Conservation (phyloP, 2,329 filamentous ascomycete genomes). For the Cadophora sp. region DNA sequence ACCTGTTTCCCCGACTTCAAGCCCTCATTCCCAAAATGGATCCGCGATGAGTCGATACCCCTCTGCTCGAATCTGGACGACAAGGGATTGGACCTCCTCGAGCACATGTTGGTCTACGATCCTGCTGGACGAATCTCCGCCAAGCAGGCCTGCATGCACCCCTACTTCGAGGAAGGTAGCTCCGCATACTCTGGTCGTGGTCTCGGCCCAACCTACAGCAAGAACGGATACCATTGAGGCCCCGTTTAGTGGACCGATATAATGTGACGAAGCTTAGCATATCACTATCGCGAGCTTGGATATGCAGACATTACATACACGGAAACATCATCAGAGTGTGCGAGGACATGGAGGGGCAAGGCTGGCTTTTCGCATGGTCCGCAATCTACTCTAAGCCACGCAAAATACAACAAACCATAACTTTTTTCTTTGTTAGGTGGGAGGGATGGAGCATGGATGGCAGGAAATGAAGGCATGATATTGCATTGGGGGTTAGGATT, state of each 20-base stretch:
- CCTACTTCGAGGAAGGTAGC: constrained; percentile 69
- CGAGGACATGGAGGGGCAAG: constrained; percentile 18
- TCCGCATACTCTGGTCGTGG: constrained; percentile 45
- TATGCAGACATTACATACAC: constrained; percentile 28
- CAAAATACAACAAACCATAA: background rate
- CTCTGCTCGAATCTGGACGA: constrained; percentile 79
- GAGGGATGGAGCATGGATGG: constrained; percentile 27
- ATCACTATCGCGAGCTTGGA: constrained; percentile 21
- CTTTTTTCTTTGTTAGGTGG: constrained; percentile 22
- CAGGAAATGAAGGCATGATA: constrained; percentile 11
- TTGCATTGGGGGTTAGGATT: constrained; percentile 20
- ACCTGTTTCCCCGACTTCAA: constrained; percentile 97
- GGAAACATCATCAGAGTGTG: constrained; percentile 36
- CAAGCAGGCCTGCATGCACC: constrained; percentile 84
- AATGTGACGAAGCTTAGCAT: constrained; percentile 26
- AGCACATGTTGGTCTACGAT: constrained; percentile 82
- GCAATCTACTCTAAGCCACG: background rate
- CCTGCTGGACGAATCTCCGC: constrained; percentile 87
- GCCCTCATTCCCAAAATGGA: constrained; percentile 90
- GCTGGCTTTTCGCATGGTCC: background rate
- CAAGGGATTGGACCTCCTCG: constrained; percentile 70
- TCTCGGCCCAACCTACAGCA: constrained; percentile 40
- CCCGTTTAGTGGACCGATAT: background rate
- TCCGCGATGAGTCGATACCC: constrained; percentile 68
- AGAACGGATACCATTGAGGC: constrained; percentile 42